Conservation (phyloP, 306 rosid genomes). For the Cicer bijugum region DNA sequence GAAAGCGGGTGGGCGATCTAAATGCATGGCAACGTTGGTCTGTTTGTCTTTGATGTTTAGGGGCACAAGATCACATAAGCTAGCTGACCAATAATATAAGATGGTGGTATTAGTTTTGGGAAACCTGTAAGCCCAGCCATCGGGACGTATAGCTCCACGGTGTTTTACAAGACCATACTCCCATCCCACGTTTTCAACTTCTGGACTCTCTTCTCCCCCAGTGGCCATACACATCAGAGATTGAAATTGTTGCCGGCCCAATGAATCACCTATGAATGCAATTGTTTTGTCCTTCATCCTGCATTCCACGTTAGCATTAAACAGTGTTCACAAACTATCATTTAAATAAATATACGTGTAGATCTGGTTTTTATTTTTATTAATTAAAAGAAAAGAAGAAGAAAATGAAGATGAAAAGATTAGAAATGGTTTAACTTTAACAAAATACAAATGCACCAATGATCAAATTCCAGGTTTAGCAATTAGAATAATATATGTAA, state of each 20-base stretch:
- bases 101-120: constrained; percentile 78
- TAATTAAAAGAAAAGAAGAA: constrained; percentile 31
- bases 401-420: constrained; percentile 15
- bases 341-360: constrained; percentile 16
- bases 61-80: constrained; percentile 79
- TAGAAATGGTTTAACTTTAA: constrained; percentile 24
- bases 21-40: constrained; percentile 80
- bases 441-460: constrained; percentile 20
- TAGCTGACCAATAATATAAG: constrained; percentile 93
- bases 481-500: background rate
- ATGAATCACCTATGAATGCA: constrained; percentile 85
- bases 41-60: constrained; percentile 55
- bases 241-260: constrained; percentile 92
- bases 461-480: constrained; percentile 6
- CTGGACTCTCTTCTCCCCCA: constrained; percentile 73
- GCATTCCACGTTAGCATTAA: constrained; percentile 51
- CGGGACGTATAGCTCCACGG: constrained; percentile 85
- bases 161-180: constrained; percentile 75
- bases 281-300: constrained; percentile 94
- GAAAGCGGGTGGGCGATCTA: constrained; percentile 89
- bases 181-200: constrained; percentile 73
- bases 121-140: constrained; percentile 95
- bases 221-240: constrained; percentile 93
- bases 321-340: constrained; percentile 30
- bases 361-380: background rate